Evolutionary conservation across 192 early-diverging fungal genomes (phyloP), one percentile per base, ranked within the genome.

Genomic region (Dissophora ornata): DNA sequence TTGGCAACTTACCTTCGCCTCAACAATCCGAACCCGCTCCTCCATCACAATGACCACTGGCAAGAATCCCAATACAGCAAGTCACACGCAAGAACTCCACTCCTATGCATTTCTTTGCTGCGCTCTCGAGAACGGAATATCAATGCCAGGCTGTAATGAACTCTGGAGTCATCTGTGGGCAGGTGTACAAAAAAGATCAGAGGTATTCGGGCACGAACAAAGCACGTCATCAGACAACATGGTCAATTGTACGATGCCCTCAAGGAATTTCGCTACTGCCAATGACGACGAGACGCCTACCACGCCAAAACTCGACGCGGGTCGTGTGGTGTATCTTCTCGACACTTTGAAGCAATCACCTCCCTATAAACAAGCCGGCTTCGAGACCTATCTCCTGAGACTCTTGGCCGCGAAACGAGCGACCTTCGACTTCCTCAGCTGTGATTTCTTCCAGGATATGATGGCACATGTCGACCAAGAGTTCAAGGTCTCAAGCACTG

Each of bases 281-380:
- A 62, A 32, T 62, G 61, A 63, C 12, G 61, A 52, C 19, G 61
- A 63, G 9, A 52, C 15, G 11, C 49, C 49, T n/a, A 18, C 26
- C 19, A 63, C 36, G 8, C 61, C 61, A 13, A 63, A 52, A 47
- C 41, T 52, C 49, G 49, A 52, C 9, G 24, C 6, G 19, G 33
- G n/a, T 26, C 33, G 61, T 21, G 49, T 47, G 1, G 21, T 38
- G 15, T 2, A 34, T 29, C 4, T 52, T 51, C 32, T 5, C 33
- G 38, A 19, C 7, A 50, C 26, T 30, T 42, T 63, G 61, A 63
- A 26, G 12, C 8, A 29, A 21, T 25, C 49, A 42, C 34, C 41
- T 50, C 61, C 61, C n/a, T 28, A 52, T 29, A 49, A 63, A 47
- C 6, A 22, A 5, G 11, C 4, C 3, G 0, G 10, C 2, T 52